Conservation (phyloP, 2,329 filamentous ascomycete species). For the Falciphora oryzae region DNA sequence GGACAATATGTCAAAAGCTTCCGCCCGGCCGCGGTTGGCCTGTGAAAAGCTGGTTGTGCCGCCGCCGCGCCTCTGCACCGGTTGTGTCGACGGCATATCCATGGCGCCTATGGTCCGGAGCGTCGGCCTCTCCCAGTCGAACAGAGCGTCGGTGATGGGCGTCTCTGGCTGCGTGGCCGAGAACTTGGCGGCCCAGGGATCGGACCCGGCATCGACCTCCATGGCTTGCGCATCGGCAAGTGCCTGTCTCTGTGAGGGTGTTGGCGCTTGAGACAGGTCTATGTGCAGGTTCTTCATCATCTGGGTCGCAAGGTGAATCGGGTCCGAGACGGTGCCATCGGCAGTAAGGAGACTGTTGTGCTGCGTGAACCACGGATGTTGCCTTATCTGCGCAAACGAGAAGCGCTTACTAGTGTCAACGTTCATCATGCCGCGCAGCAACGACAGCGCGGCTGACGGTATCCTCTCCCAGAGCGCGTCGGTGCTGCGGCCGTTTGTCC, state of each 20-base stretch:
- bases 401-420: slow-evolving; percentile 71
- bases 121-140: slow-evolving; percentile 81
- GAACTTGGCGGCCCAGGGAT: slow-evolving; percentile 41
- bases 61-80: slow-evolving; percentile 31
- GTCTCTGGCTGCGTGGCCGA: slow-evolving; percentile 84
- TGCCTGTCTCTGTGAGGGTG: slow-evolving; percentile 35
- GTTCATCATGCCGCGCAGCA: slow-evolving; percentile 90
- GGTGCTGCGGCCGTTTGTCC: slow-evolving; percentile 70
- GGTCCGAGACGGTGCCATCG: slow-evolving; percentile 71
- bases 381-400: slow-evolving; percentile 76
- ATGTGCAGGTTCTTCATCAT: slow-evolving; percentile 92
- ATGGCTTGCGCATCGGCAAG: slow-evolving; percentile 47
- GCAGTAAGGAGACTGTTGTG: slow-evolving; percentile 69
- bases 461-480: slow-evolving; percentile 83
- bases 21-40: slow-evolving; percentile 18
- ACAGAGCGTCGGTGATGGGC: slow-evolving; percentile 65
- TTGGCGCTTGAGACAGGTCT: slow-evolving; percentile 69
- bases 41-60: slow-evolving; percentile 24
- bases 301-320: slow-evolving; percentile 79
- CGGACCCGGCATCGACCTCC: slow-evolving; percentile 57
- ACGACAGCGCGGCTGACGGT: slow-evolving; percentile 66
- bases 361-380: slow-evolving; percentile 92
- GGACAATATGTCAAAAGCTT: slow-evolving; percentile 55
- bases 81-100: slow-evolving; percentile 45
- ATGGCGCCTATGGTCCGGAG: slow-evolving; percentile 44